Evolutionary conservation across 2,329 filamentous ascomycete species (phyloP), one percentile per base, ranked within the genome.

Genomic region (Camptophora hylomeconis): DNA sequence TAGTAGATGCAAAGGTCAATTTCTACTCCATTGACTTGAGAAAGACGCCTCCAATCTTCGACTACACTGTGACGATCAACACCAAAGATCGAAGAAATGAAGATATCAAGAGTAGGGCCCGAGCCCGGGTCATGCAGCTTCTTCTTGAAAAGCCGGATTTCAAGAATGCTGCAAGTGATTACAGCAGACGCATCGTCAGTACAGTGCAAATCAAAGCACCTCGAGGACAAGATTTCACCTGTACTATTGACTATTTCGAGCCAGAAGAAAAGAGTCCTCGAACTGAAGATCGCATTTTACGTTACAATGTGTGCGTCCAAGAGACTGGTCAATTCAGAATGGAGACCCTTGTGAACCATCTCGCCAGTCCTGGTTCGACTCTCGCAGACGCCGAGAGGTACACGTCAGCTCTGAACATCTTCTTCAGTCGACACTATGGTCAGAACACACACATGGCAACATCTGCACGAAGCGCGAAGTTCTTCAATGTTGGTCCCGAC

Each of bases 111-210:
- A 11, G 16, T 4, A 10, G 11, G 4, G 11, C 5, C 5, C 17
- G 15, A 28, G 15, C 16, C 5, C 12, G 26, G 13, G 13, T 10
- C 10, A 12, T 7, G 7, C 15, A 18, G 13, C 26, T 28, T 12
- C 26, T 28, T 4, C 16, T 28, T 8, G 16, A 19, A n/a, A 7
- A 10, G 5, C 7, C 14, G 5, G 5, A 12, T 5, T 28, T 28
- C 26, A 14, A 10, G 7, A 9, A 28, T 28, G 26, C 26, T n/a
- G 26, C 26, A 7, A 5, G 10, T 7, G 20, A 28, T 18, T 28
- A 28, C 11, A 8, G 16, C 11, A 13, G 20, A 8, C 15, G 26
- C 5, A 19, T 28, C 26, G 18, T 6, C 7, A 5, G 10, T 15
- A 10, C 11, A 15, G 11, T 5, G 5, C 13, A 15, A 5, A n/a